These are phyloP conservation scores for Sugiyamaella castrensis DNA, from an alignment of 1,139 yeast genomes.

Conservation along the genomic window DNA sequence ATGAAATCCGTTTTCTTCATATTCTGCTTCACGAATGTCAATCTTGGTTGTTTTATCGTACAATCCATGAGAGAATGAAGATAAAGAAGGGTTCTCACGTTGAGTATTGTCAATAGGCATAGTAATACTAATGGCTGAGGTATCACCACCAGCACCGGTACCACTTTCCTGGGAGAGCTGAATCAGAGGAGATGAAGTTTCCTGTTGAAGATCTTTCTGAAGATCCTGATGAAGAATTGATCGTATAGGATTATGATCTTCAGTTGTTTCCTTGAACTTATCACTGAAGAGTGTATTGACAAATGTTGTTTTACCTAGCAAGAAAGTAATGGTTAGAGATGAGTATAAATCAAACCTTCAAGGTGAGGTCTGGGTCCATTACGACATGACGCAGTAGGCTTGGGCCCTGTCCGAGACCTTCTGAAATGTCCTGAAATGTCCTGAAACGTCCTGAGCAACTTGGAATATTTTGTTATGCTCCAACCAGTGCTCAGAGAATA, in stretches of 20 bases:
- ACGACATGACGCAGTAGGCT: too few relatives aligned
- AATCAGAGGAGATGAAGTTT: too few relatives aligned
- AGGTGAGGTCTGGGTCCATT: too few relatives aligned
- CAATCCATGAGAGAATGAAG: slow-evolving; percentile 3
- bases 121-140: background rate
- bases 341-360: too few relatives aligned
- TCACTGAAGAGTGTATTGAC: slow-evolving; percentile 68
- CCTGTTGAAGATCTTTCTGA: too few relatives aligned
- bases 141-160: background rate
- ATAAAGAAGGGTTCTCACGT: background rate
- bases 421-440: too few relatives aligned
- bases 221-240: background rate
- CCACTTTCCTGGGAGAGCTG: too few relatives aligned
- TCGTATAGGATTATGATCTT: slow-evolving; percentile 32
- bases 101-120: slow-evolving; percentile 18
- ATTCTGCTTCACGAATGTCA: slow-evolving; percentile 41
- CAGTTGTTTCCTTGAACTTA: slow-evolving; percentile 44
- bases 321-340: background rate
- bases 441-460: too few relatives aligned
- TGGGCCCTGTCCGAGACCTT: too few relatives aligned
- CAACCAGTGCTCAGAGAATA: too few relatives aligned
- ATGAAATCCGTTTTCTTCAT: slow-evolving; percentile 52
- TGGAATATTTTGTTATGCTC: background rate
- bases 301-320: slow-evolving; percentile 60
- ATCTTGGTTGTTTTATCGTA: slow-evolving; percentile 41